Conservation (phyloP, 2,329 filamentous ascomycete genomes). For the Chaetomium strumarium region DNA sequence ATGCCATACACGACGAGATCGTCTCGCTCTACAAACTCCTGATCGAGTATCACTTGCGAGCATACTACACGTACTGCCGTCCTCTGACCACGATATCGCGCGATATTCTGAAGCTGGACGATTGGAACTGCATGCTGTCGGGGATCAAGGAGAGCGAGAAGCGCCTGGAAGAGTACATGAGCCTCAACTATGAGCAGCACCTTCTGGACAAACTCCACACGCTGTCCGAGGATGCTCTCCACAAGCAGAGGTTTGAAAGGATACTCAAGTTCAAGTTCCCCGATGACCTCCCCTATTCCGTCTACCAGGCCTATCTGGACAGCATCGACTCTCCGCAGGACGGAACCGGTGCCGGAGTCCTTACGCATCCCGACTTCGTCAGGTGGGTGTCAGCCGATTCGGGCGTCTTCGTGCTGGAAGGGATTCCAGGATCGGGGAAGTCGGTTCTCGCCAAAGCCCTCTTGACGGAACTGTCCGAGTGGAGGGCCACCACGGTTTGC, state of each 20-base stretch:
- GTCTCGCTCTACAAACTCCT: slow-evolving; percentile 17
- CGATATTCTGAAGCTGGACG: slow-evolving; percentile 18
- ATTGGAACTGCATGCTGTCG: slow-evolving; percentile 16
- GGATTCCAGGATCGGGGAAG: slow-evolving; percentile 19
- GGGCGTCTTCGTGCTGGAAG: slow-evolving; percentile 14
- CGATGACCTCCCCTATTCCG: slow-evolving; percentile 17
- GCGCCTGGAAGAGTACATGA: slow-evolving; percentile 17
- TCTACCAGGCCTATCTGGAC: slow-evolving; percentile 20
- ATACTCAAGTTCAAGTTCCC: slow-evolving; percentile 21
- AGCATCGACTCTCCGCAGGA: slow-evolving; percentile 14
- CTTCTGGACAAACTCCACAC: slow-evolving; percentile 19
- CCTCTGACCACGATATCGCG: slow-evolving; percentile 11
- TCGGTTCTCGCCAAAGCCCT: slow-evolving; percentile 17
- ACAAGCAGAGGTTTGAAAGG: slow-evolving; percentile 16
- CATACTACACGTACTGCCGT: slow-evolving; percentile 20
- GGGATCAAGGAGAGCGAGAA: slow-evolving; percentile 15
- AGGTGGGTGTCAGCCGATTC: slow-evolving; percentile 11
- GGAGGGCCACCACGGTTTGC: slow-evolving; percentile 11
- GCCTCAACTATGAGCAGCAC: slow-evolving; percentile 18
- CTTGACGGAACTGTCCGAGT: slow-evolving; percentile 13
- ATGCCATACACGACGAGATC: slow-evolving; percentile 13
- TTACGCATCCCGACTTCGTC: slow-evolving; percentile 14
- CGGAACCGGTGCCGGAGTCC: slow-evolving; percentile 15
- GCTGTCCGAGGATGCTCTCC: slow-evolving; percentile 16
- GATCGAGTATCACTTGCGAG: slow-evolving; percentile 20